Evolutionary conservation across 139 green algal species (phyloP).

Genomic region (Astrephomene gubernaculifera): DNA sequence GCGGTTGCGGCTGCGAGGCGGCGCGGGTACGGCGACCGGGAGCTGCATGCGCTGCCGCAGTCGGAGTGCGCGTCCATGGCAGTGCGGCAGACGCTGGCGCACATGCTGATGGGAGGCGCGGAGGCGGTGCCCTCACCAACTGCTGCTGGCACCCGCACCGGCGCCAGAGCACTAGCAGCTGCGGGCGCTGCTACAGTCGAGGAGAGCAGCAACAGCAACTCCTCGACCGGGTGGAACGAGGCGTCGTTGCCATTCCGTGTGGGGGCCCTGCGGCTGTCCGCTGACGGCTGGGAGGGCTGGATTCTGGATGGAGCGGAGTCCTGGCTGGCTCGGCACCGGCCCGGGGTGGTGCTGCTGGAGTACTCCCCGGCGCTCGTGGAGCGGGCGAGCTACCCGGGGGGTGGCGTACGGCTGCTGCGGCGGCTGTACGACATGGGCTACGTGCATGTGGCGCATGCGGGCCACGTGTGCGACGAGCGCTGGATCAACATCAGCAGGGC

Average conservation of each 20-base stretch:
- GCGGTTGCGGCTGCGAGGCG: background rate
- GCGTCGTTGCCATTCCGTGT: slow-evolving; percentile 38
- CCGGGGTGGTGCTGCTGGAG: slow-evolving; percentile 80
- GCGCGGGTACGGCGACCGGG: slow-evolving; percentile 41
- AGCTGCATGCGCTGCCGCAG: background rate
- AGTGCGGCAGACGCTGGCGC: slow-evolving; percentile 26
- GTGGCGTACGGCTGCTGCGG: slow-evolving; percentile 62
- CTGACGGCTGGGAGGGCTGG: slow-evolving; percentile 76
- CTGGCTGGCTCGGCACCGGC: slow-evolving; percentile 35
- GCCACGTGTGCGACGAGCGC: slow-evolving; percentile 82
- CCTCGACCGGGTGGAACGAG: background rate
- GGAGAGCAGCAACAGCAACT: background rate
- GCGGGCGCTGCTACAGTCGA: background rate
- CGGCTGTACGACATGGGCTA: slow-evolving; percentile 79
- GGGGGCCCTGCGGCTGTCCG: slow-evolving; percentile 66
- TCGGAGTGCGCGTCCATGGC: slow-evolving; percentile 7
- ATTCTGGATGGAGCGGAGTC: slow-evolving; percentile 73
- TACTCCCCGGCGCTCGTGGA: slow-evolving; percentile 68
- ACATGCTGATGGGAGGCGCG: slow-evolving; percentile 34
- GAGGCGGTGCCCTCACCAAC: background rate
- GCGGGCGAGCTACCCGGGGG: slow-evolving; percentile 43
- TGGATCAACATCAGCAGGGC: slow-evolving; percentile 76
- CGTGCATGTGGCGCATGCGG: slow-evolving; percentile 77
- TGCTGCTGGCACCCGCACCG: background rate
- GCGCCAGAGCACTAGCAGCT: background rate